Base-by-base conservation (phyloP, 805 yeast genomes). In the Candida boleticola region DNA sequence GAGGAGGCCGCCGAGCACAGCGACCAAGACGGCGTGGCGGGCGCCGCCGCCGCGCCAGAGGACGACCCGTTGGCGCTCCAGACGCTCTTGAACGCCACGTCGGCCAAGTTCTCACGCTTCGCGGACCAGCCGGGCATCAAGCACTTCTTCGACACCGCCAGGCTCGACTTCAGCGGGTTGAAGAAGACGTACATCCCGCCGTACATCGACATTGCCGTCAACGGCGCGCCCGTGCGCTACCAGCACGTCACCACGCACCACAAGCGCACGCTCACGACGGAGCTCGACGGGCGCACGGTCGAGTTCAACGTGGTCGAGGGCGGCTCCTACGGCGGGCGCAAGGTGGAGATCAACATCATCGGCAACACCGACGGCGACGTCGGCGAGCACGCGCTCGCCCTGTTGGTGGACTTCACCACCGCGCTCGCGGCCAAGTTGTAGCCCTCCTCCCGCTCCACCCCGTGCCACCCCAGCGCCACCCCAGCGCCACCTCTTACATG, bases 301-400 rank as follows among this genome's bases (percentile, higher is more conserved):
- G 79, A 76, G 46, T 64, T 68, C 40, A 64, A 73, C 32, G 54
- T 68, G 14, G 60, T 76, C 14, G 84, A 80, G 51, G 82, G 83
- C n/a, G 85, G 84, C 3, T 57, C 68, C 5, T 61, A 77, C 35
- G 83, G 83, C 10, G 85, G 85, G 1, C 62, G 80, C 43, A 60
- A 68, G 20, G 46, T 64, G 6, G 85, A 80, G 54, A 67, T 77
- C 41, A 62, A 70, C 46, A 57, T 80, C 46, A 72, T 76, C 37
- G 68, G 77, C 30, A 58, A 64, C 40, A 40, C 60, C 43, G 47
- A 49, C 31, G 54, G 52, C 5, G 42, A 48, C 20, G 38, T 55
- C 17, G 48, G 44, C 34, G 52, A 55, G 20, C 54, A 42, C 2
- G 47, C 47, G 39, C 60, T 70, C 36, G 52, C 51, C 22, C 41